Evolutionary conservation across 371 early-diverging fungal genomes (phyloP).

Genomic region (Coemansia sp.): DNA sequence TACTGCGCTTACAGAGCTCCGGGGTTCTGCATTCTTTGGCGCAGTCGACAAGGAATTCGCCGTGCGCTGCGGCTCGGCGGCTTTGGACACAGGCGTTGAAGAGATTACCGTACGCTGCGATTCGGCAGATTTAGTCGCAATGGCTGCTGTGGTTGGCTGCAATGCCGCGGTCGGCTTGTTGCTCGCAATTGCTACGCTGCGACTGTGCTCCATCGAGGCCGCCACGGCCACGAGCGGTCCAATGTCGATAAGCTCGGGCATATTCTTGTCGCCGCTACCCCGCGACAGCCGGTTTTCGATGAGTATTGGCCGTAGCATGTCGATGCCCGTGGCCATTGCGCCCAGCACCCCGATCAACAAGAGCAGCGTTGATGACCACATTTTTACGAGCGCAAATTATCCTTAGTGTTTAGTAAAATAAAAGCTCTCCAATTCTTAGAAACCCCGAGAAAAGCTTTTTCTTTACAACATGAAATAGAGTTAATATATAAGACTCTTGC

Average conservation of each 20-base stretch:
- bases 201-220: slow-evolving; percentile 9
- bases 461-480: not conserved
- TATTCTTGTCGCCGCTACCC: slow-evolving; percentile 10
- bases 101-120: too few relatives aligned
- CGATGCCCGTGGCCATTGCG: not conserved
- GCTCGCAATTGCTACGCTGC: not conserved
- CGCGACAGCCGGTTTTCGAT: slow-evolving; percentile 10
- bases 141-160: too few relatives aligned
- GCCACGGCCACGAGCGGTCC: slow-evolving; percentile 17
- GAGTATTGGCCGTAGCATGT: not conserved
- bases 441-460: not conserved
- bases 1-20: too few relatives aligned
- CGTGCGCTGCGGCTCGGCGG: too few relatives aligned
- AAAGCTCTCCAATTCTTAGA: not conserved
- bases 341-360: not conserved
- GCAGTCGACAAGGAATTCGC: too few relatives aligned
- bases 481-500: too few relatives aligned
- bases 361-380: not conserved
- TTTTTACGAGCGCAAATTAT: too few relatives aligned
- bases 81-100: too few relatives aligned
- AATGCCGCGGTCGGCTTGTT: too few relatives aligned
- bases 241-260: slow-evolving; percentile 29
- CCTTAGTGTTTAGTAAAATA: too few relatives aligned
- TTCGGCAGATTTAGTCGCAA: too few relatives aligned
- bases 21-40: too few relatives aligned